Conservation (phyloP, 2,329 filamentous ascomycete genomes). For the Pseudogymnoascus sp. region DNA sequence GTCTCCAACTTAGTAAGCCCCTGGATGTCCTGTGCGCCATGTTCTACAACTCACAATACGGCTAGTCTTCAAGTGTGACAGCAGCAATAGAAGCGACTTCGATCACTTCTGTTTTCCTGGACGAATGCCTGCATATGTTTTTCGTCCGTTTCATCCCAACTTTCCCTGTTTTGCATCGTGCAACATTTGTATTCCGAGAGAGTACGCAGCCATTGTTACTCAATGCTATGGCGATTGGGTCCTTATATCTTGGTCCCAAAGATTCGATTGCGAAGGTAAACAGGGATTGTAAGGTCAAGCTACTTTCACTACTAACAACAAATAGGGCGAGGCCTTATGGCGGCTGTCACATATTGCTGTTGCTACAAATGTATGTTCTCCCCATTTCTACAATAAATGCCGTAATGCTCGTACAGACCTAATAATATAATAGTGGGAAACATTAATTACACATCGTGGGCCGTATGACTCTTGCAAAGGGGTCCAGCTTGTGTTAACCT, state of each 20-base stretch:
- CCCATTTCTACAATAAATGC: not conserved
- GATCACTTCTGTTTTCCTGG: constrained; percentile 37
- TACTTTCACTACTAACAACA: not conserved
- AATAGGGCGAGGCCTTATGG: constrained; percentile 36
- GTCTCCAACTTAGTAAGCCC: constrained; percentile 33
- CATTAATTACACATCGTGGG: constrained; percentile 34
- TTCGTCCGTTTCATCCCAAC: constrained; percentile 38
- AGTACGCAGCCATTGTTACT: constrained; percentile 35
- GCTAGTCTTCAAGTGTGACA: constrained; percentile 35
- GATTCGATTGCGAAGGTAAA: constrained; percentile 32
- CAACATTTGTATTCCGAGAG: constrained; percentile 37
- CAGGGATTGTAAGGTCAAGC: not conserved
- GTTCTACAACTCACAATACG: not conserved
- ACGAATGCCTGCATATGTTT: constrained; percentile 40
- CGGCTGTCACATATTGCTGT: constrained; percentile 36
- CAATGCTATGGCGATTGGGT: constrained; percentile 39
- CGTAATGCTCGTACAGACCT: not conserved
- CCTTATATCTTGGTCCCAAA: constrained; percentile 36
- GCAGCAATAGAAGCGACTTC: constrained; percentile 36
- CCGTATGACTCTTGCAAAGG: constrained; percentile 36
- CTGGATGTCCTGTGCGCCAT: too few species aligned
- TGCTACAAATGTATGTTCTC: constrained; percentile 30
- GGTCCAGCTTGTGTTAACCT: constrained; percentile 36
- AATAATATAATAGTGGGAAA: constrained; percentile 30
- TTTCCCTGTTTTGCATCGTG: constrained; percentile 36